Conservation (phyloP, 805 yeast species). For the Candida ficus region DNA sequence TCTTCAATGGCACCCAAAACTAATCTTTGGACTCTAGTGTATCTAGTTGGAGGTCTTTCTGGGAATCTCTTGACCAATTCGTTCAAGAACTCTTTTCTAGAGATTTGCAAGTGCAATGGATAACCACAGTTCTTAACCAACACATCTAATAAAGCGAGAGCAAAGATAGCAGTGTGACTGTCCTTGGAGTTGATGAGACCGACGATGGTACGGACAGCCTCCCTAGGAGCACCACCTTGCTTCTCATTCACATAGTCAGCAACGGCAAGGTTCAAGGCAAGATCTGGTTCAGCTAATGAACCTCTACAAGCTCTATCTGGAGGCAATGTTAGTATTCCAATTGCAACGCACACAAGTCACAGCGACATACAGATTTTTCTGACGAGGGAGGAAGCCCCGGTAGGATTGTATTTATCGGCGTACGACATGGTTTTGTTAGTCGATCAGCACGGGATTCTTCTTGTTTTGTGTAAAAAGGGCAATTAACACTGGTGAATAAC, state of each 20-base stretch:
- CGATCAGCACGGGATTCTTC: too few species aligned
- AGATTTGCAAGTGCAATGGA: conserved; percentile 91
- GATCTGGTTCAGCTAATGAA: conserved; percentile 76
- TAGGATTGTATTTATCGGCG: conserved; percentile 21
- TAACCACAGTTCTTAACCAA: conserved; percentile 97
- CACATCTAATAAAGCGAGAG: conserved; percentile 77
- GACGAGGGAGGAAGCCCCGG: conserved; percentile 28
- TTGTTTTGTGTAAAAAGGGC: too few species aligned
- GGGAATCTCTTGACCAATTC: conserved; percentile 92
- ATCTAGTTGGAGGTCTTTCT: conserved; percentile 85
- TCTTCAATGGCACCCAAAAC: conserved; percentile 90
- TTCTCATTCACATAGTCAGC: conserved; percentile 91
- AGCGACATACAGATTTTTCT: conserved; percentile 33
- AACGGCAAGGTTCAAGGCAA: conserved; percentile 83
- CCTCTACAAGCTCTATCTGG: conserved; percentile 83
- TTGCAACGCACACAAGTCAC: neutral
- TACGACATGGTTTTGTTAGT: too few species aligned
- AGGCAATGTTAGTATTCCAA: neutral
- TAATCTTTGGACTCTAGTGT: conserved; percentile 76
- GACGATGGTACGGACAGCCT: conserved; percentile 84
- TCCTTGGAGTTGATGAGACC: conserved; percentile 77
- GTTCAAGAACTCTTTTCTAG: conserved; percentile 90
- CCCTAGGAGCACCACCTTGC: conserved; percentile 80
- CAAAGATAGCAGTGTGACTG: conserved; percentile 79
- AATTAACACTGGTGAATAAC: too few species aligned